Evolutionary conservation across 1,139 yeast species (phyloP), one percentile per base, ranked within the genome.

Genomic region (Scheffersomyces lignicola): DNA sequence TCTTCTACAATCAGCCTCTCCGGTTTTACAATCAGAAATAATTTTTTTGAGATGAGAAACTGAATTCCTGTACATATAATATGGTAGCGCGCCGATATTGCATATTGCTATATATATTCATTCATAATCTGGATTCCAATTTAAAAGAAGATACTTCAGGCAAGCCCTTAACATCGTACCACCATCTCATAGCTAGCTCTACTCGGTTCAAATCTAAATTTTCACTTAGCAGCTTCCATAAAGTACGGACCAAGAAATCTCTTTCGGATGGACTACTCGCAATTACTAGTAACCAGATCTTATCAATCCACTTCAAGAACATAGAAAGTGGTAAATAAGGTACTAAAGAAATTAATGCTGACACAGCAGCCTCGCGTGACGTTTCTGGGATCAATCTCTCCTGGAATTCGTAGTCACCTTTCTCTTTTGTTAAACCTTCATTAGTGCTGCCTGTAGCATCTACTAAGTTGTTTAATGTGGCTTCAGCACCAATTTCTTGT

Each of bases 141-240:
- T 24, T 24, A 7, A 24, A 10, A 24, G 6, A 9, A 11, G 26
- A 23, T 7, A 9, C 13, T 15, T 26, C 41, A 9, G 60, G 50
- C 3, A 50, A 42, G 18, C 32, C 37, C 33, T 47, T 47, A 2
- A 34, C 41, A 29, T 52, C 57, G 44, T 76, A 79, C 84, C 85
- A 84, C 89, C 90, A 84, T 21, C 62, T 58, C 37, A 80, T 73
- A 3, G 83, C 92, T 25, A 80, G 47, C 35, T 76, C 80, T 3
- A 83, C 76, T 43, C 85, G 62, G 43, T 77, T 76, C 38, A 80
- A 63, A 44, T 81, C 85, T 42, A 79, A 63, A 39, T 67, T 69
- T 41, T 69, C 74, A 42, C 75, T 65, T 11, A 71, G 36, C 2
- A 65, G 61, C 38, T 58, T 62, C 76, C 77, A 70, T 29, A 68